Evolutionary conservation across 371 early-diverging fungal genomes (phyloP), one percentile per base, ranked within the genome.

Genomic region (Mortierella sp.): DNA sequence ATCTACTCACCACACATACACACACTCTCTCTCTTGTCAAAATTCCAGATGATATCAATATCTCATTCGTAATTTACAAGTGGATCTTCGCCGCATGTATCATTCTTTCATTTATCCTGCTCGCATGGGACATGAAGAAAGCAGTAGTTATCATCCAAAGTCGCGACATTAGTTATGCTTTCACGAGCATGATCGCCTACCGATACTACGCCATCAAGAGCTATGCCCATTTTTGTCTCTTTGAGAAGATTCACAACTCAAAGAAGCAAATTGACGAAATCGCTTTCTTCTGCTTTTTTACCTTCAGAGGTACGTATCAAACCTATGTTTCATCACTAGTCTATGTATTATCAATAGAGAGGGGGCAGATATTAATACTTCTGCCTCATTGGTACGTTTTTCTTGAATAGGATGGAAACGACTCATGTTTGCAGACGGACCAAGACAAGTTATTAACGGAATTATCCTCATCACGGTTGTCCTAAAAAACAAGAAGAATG

Each of bases 221-320:
- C 52, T 96, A 92, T 77, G 72, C 89, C 13, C 90, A 95, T 80
- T 97, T 91, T 74, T 96, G 97, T 85, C 89, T 97, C 55, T 95
- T 96, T 72, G 76, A 84, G 40, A 88, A 89, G 60, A 93, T 97
- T 66, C 87, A 93, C 53, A 83, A 87, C 48, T 89, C 92, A 0
- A 87, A 90, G 43, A 92, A 86, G 76, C 67, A 77, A 28, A 86
- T 86, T 16, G 97, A 97, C 74, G 79, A 86, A 3, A 45, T 94
- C 15, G 95, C 96, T 8, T 95, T 95, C 80, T 96, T 90, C 84
- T 94, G 95, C 15, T 97, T 94, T 85, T 97, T 94, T 83, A 88
- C 91, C 6, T 88, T 96, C 75, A 91, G 94, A 87, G 80, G 80
- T 80, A 70, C 50, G 19, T 24, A 28, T 43, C 24, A 43, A 43